These are phyloP conservation scores for Globisporangium carolinianum DNA, from an alignment of 352 stramenopile genomes.

Conservation along the genomic window DNA sequence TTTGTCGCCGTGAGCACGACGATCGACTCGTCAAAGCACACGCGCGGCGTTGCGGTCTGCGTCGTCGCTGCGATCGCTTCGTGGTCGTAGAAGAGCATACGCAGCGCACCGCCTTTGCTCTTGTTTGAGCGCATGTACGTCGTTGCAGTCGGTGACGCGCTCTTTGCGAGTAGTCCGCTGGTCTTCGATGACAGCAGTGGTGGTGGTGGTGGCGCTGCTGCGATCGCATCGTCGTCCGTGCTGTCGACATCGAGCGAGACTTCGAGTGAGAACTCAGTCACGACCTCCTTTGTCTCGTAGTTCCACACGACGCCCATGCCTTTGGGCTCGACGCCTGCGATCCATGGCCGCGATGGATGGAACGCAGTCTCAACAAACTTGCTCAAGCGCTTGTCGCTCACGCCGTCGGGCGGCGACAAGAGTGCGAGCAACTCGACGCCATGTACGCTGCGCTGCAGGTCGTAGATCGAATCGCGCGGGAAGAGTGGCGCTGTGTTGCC, in stretches of 20 bases:
- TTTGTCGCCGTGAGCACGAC: conserved; percentile 48
- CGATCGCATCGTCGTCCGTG: conserved; percentile 13
- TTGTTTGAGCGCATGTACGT: conserved; percentile 48
- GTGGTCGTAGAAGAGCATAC: conserved; percentile 75
- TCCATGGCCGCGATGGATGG: conserved; percentile 58
- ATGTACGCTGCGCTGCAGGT: conserved; percentile 39
- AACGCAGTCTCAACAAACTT: conserved; percentile 58
- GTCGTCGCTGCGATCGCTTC: conserved; percentile 48
- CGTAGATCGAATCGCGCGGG: conserved; percentile 46
- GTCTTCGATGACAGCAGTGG: conserved; percentile 10
- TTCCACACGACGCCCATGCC: conserved; percentile 62
- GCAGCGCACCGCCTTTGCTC: conserved; percentile 30
- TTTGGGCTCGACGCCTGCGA: conserved; percentile 60
- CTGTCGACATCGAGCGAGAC: conserved; percentile 34
- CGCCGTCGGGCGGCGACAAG: conserved; percentile 30
- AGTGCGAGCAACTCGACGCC: conserved; percentile 53
- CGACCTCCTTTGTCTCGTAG: conserved; percentile 55
- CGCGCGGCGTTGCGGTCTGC: conserved; percentile 26
- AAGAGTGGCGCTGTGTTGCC: conserved; percentile 3
- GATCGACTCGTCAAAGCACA: conserved; percentile 70
- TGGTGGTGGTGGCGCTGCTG: neutral
- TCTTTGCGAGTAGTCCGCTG: conserved; percentile 24
- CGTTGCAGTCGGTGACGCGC: conserved; percentile 33
- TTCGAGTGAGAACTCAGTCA: conserved; percentile 60
- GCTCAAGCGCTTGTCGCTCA: conserved; percentile 70